Conservation (phyloP, 768 basidiomycete genomes). For the Phlebiopsis gigantea region DNA sequence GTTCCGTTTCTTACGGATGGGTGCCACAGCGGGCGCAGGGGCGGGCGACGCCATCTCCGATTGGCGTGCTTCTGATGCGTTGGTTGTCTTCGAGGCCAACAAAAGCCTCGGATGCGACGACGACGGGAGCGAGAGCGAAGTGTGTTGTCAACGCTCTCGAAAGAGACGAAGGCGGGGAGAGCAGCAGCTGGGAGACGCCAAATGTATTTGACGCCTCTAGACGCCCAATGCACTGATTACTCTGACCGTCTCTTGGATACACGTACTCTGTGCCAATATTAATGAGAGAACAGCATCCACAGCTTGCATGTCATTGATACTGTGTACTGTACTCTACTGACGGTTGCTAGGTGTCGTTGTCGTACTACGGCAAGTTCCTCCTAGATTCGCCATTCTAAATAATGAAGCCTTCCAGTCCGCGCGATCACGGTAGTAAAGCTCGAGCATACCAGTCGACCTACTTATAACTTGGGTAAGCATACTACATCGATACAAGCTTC, state of each 20-base stretch:
- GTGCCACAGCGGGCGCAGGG: slow-evolving; percentile 16
- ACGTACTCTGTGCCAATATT: background rate
- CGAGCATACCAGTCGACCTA: no score
- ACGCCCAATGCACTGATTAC: background rate
- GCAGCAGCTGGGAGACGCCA: background rate
- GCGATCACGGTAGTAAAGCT: no score
- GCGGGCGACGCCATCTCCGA: slow-evolving; percentile 10
- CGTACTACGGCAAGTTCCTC: no score
- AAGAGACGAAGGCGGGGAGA: background rate
- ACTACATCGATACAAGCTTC: no score
- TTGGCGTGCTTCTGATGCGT: background rate
- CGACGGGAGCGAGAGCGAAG: background rate
- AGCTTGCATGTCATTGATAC: no score
- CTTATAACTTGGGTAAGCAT: no score
- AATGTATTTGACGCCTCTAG: background rate
- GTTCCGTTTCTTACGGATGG: slow-evolving; percentile 87
- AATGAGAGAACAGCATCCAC: no score
- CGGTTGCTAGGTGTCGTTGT: no score
- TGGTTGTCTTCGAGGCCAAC: background rate
- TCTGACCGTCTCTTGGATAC: slow-evolving; percentile 3
- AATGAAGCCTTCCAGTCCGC: no score
- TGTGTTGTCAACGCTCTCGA: background rate
- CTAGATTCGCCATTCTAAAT: no score
- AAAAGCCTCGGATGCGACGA: background rate
- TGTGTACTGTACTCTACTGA: no score